These are phyloP conservation scores for Polychytrium aggregatum DNA, from an alignment of 192 early-diverging fungal genomes.

Conservation along the genomic window DNA sequence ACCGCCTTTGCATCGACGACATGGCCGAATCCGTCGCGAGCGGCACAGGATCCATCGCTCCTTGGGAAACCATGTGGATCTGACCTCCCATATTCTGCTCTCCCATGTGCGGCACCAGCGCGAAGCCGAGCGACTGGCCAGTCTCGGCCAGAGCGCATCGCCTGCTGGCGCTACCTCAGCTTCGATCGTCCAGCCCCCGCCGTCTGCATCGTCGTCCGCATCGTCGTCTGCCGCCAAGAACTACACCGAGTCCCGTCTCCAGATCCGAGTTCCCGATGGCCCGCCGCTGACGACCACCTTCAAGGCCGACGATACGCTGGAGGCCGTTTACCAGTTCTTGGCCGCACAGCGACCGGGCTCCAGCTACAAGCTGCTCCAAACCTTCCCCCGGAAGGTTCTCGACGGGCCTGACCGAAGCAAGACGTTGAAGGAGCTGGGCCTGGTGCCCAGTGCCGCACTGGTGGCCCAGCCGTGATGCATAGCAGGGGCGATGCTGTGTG, in stretches of 20 bases:
- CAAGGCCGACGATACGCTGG: constrained; percentile 42
- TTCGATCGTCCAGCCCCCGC: too few relatives aligned
- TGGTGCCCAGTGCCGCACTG: constrained; percentile 54
- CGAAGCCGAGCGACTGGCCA: too few relatives aligned
- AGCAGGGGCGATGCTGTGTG: too few relatives aligned
- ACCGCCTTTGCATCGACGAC: too few relatives aligned
- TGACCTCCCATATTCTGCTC: too few relatives aligned
- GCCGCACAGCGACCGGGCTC: constrained; percentile 21
- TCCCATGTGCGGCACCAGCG: too few relatives aligned
- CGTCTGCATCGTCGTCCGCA: too few relatives aligned
- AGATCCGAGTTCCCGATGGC: constrained; percentile 51
- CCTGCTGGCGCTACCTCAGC: too few relatives aligned
- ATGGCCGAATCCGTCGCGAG: too few relatives aligned
- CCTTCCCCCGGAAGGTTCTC: constrained; percentile 66
- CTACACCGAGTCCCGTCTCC: constrained; percentile 64
- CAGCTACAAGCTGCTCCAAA: constrained; percentile 51
- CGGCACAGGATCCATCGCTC: too few relatives aligned
- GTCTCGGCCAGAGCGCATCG: too few relatives aligned
- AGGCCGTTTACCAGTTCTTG: constrained; percentile 49
- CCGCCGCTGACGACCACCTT: constrained; percentile 53
- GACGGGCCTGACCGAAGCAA: constrained; percentile 42
- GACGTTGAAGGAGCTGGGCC: constrained; percentile 56
- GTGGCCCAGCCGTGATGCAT: constrained; percentile 27
- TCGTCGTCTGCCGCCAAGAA: constrained; percentile 39
- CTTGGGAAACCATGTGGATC: too few relatives aligned